phyloP scores from a whole-genome alignment of 306 rosid species.

The Sicyos baderoa region DNA sequence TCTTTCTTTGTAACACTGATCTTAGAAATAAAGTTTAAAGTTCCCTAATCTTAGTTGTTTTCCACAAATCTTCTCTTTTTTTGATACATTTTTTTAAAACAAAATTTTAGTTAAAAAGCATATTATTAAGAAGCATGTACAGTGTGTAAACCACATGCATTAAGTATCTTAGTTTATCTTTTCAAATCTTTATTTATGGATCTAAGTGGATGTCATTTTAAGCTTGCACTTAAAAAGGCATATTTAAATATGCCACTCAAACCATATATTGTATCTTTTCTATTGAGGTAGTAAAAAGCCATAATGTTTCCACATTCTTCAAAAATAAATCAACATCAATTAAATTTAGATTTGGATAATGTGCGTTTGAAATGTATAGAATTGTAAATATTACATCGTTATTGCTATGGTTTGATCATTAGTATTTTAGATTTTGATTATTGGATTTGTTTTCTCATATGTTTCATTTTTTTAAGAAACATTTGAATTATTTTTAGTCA shows the following conservation, averaged over 20 bases:
- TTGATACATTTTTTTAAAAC: not conserved
- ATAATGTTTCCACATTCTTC: not conserved
- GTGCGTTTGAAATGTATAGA: no score
- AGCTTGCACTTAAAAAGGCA: constrained; percentile 1
- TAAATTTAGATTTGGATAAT: no score
- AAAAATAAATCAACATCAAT: no score
- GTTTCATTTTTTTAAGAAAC: no score
- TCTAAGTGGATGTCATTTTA: constrained; percentile 25
- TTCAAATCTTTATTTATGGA: constrained; percentile 22
- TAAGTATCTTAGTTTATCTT: constrained; percentile 34
- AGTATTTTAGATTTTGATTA: no score
- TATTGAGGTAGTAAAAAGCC: not conserved
- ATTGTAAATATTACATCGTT: no score
- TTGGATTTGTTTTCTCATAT: no score
- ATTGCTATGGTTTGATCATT: no score
- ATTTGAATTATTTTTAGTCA: no score
- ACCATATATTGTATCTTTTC: not conserved
- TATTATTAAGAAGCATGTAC: constrained; percentile 20
- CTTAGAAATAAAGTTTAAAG: no score
- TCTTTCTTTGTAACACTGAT: no score
- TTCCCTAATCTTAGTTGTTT: constrained; percentile 8
- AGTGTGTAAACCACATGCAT: constrained; percentile 44
- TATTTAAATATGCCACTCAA: not conserved
- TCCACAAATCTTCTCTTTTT: constrained; percentile 17
- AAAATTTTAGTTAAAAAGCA: not conserved